These are phyloP conservation scores for Vararia minispora DNA, from an alignment of 768 basidiomycete species.

Conservation along the genomic window DNA sequence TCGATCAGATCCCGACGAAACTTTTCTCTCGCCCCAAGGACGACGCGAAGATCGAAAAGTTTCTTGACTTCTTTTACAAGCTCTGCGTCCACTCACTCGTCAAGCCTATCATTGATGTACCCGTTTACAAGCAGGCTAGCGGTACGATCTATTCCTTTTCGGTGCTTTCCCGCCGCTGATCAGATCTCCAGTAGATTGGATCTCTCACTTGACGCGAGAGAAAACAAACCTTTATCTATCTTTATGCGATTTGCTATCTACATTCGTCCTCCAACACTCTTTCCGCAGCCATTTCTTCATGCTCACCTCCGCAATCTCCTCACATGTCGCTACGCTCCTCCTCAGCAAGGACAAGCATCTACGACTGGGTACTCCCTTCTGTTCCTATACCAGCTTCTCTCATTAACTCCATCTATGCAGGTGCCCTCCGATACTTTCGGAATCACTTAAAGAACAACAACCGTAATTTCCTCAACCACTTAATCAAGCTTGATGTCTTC, in stretches of 20 bases:
- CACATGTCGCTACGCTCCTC: conserved; percentile 66
- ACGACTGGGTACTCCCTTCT: conserved; percentile 54
- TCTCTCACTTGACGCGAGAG: conserved; percentile 53
- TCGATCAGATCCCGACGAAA: conserved; percentile 20
- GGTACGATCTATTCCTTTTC: conserved; percentile 23
- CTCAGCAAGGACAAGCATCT: conserved; percentile 85
- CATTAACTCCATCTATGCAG: conserved; percentile 28
- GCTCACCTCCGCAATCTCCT: conserved; percentile 67
- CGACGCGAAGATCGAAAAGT: conserved; percentile 77
- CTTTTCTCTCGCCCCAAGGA: conserved; percentile 56
- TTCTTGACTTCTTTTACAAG: conserved; percentile 92
- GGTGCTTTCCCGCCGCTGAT: conserved; percentile 12
- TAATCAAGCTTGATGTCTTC: conserved; percentile 79
- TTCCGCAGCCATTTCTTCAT: conserved; percentile 90
- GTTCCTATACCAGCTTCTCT: conserved; percentile 9
- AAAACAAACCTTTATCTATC: conserved; percentile 78
- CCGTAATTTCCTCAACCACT: conserved; percentile 55
- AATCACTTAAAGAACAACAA: conserved; percentile 77
- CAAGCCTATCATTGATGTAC: conserved; percentile 64
- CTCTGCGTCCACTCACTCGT: conserved; percentile 67
- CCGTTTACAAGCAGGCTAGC: conserved; percentile 48
- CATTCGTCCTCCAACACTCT: conserved; percentile 78
- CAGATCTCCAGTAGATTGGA: conserved; percentile 28
- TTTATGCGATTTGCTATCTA: conserved; percentile 85
- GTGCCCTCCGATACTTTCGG: conserved; percentile 87